Evolutionary conservation across 208 protist species (phyloP).

Genomic region (Acanthamoeba castellanii): DNA sequence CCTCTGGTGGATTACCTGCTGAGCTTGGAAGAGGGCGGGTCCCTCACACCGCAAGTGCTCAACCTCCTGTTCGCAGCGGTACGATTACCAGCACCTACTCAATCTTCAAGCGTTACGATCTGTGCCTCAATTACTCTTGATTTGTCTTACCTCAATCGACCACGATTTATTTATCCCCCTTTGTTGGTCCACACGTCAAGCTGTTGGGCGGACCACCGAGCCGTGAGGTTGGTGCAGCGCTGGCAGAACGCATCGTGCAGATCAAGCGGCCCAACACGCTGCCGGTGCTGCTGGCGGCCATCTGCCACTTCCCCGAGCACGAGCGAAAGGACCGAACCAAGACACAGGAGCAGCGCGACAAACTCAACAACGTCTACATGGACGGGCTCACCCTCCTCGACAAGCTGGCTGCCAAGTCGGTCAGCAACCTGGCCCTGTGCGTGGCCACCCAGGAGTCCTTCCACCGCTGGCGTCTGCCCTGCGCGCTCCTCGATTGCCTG

Average conservation of each 20-base stretch:
- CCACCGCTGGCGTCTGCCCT: slow-evolving; percentile 27
- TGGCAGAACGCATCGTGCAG: slow-evolving; percentile 1
- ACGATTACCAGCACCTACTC: background rate
- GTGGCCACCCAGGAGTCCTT: slow-evolving; percentile 24
- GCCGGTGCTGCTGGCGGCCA: slow-evolving; percentile 15
- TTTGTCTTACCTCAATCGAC: background rate
- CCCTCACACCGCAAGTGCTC: slow-evolving; percentile 15
- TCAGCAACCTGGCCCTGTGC: slow-evolving; percentile 6
- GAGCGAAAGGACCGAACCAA: background rate
- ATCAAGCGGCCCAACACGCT: slow-evolving; percentile 46
- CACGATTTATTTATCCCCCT: background rate
- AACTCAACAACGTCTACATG: slow-evolving; percentile 56
- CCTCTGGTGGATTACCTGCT: slow-evolving; percentile 7
- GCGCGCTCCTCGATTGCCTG: slow-evolving; percentile 1
- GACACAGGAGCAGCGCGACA: slow-evolving; percentile 32
- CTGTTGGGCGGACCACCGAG: slow-evolving; percentile 2
- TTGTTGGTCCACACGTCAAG: background rate
- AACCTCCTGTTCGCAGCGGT: slow-evolving; percentile 47
- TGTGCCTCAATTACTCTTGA: background rate
- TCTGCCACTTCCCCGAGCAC: slow-evolving; percentile 45
- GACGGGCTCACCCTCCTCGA: slow-evolving; percentile 41
- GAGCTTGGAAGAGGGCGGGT: slow-evolving; percentile 13
- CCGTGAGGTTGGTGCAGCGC: slow-evolving; percentile 9
- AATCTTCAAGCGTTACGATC: background rate
- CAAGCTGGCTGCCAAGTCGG: slow-evolving; percentile 30